Conservation (phyloP, 108 stramenopile genomes). For the Pelagomonas calceolata region DNA sequence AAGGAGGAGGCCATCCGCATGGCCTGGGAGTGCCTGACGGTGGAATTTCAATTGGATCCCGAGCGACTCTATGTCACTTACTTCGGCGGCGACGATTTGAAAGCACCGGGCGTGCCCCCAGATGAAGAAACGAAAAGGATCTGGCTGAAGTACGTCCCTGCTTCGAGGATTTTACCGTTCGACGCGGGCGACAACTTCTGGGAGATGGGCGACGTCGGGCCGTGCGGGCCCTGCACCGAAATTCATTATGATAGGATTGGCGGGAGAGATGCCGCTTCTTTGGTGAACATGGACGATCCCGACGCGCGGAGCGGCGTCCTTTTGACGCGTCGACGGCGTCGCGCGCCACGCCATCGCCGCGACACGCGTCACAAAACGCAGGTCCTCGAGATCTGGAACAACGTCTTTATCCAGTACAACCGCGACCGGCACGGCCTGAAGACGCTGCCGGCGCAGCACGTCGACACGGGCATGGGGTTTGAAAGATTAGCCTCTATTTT, state of each 20-base stretch:
- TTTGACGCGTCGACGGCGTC: conserved; percentile 13
- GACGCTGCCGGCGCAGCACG: conserved; percentile 83
- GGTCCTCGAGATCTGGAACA: conserved; percentile 97
- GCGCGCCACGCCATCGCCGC: not conserved
- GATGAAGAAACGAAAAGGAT: conserved; percentile 79
- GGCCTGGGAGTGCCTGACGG: conserved; percentile 91
- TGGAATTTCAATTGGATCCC: conserved; percentile 68
- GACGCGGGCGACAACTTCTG: conserved; percentile 96
- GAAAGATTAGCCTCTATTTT: conserved; percentile 89
- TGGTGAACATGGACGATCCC: conserved; percentile 92
- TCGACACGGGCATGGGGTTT: conserved; percentile 99
- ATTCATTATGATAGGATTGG: conserved; percentile 98
- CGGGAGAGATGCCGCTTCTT: conserved; percentile 72
- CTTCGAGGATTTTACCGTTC: conserved; percentile 81
- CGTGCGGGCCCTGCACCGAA: conserved; percentile 96
- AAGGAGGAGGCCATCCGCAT: conserved; percentile 90
- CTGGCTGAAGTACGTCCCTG: conserved; percentile 84
- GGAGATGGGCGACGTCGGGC: conserved; percentile 99
- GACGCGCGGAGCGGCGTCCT: too few relatives aligned
- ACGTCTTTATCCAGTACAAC: conserved; percentile 99
- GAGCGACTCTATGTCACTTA: conserved; percentile 89
- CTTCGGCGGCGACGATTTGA: conserved; percentile 86
- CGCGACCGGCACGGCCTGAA: conserved; percentile 79
- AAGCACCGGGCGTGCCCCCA: conserved; percentile 39
- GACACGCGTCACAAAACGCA: too few relatives aligned